Conservation (phyloP, 768 basidiomycete genomes). For the Filobasidium wieringae region DNA sequence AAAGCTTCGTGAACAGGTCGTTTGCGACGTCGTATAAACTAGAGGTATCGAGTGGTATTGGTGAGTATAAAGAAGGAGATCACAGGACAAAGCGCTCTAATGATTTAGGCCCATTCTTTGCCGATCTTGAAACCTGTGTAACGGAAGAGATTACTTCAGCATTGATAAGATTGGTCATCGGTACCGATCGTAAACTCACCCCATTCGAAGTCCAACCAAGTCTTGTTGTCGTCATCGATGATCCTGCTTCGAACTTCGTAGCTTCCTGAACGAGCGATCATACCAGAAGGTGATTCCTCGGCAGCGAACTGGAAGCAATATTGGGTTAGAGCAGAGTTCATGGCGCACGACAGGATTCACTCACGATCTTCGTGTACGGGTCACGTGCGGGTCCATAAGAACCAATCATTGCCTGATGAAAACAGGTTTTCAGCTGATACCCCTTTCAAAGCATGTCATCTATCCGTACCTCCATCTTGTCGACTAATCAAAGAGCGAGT, state of each 20-base stretch:
- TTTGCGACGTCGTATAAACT: no score
- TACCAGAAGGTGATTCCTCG: conserved; percentile 52
- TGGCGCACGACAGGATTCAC: not conserved
- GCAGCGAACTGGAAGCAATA: conserved; percentile 39
- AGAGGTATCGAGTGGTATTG: no score
- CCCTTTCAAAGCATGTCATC: not conserved
- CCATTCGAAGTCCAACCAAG: conserved; percentile 77
- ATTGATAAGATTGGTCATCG: not conserved
- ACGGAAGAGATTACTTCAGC: not conserved
- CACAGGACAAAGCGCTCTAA: no score
- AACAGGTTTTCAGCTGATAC: conserved; percentile 9
- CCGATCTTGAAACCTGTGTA: conserved; percentile 59
- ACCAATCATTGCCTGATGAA: conserved; percentile 58
- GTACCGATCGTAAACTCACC: conserved; percentile 23
- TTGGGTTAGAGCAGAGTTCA: conserved; percentile 54
- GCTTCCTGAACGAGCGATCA: conserved; percentile 67
- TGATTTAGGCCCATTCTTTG: conserved; percentile 72
- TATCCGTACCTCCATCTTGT: conserved; percentile 59
- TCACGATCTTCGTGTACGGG: conserved; percentile 50
- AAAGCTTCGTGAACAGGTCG: no score
- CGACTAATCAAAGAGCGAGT: conserved; percentile 47
- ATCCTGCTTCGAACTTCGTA: conserved; percentile 73
- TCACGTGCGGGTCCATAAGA: conserved; percentile 72
- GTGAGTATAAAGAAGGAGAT: no score
- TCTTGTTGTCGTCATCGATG: conserved; percentile 69